Percentiles rank a stretch among this genome's conserved stretches.
These are phyloP conservation scores for Trichophyton verrucosum DNA, from an alignment of 2,329 filamentous ascomycete species.

Conservation along the genomic window DNA sequence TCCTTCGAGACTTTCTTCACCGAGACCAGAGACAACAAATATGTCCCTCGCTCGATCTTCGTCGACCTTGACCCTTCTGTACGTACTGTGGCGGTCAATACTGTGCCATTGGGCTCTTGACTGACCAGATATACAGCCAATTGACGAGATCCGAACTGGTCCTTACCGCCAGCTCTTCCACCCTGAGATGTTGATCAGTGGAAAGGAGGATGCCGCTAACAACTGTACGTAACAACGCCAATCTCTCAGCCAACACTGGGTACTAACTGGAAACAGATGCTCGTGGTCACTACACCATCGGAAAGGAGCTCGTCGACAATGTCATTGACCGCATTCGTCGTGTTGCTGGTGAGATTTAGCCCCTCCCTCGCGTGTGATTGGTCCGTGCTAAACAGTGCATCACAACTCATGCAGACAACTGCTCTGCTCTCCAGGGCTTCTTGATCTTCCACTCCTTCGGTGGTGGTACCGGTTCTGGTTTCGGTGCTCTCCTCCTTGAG, in stretches of 20 bases:
- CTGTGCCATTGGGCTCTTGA: conserved; percentile 4
- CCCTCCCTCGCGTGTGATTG: conserved; percentile 3
- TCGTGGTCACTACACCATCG: conserved; percentile 56
- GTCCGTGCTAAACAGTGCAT: background rate
- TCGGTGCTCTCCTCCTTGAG: conserved; percentile 97
- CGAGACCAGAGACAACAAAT: conserved; percentile 52
- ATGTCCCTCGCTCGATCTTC: conserved; percentile 56
- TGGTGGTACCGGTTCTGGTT: conserved; percentile 96
- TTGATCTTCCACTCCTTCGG: conserved; percentile 99
- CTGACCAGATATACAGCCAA: conserved; percentile 34
- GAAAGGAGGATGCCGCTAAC: conserved; percentile 58
- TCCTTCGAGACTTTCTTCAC: conserved; percentile 56
- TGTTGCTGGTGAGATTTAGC: conserved; percentile 41
- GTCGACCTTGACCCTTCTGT: conserved; percentile 54
- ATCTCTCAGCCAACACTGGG: background rate
- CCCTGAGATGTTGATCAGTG: conserved; percentile 53
- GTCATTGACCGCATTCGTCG: conserved; percentile 54
- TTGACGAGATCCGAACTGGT: conserved; percentile 55
- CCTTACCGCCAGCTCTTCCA: conserved; percentile 52
- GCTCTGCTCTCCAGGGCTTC: conserved; percentile 54
- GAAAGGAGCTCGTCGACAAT: conserved; percentile 53
- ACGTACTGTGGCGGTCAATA: conserved; percentile 17
- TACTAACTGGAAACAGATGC: conserved; percentile 37
- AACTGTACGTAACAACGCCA: conserved; percentile 39
- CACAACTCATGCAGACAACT: conserved; percentile 42